Conservation (phyloP, 805 yeast genomes). For the Hanseniaspora vineae region DNA sequence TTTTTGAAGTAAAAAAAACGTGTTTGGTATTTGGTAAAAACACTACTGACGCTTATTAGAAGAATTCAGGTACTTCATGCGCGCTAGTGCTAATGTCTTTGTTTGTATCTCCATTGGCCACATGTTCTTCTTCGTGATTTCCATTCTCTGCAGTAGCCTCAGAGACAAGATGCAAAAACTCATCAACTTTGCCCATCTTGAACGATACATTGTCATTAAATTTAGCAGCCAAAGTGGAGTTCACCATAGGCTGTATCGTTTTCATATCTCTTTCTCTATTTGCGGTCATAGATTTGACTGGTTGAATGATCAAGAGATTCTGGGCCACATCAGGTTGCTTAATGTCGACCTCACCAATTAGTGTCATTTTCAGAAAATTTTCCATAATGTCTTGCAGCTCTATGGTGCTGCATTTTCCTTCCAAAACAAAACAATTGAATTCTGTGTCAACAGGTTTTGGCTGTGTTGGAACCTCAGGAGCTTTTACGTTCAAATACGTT, state of each 20-base stretch:
- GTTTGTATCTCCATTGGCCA: no score
- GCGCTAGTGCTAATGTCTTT: no score
- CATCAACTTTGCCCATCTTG: constrained; percentile 12
- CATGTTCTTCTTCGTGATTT: no score
- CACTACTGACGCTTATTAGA: no score
- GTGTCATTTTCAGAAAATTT: constrained; percentile 23
- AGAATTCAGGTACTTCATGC: no score
- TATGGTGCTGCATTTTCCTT: constrained; percentile 15
- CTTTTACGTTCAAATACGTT: constrained; percentile 15
- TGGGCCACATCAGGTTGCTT: not conserved
- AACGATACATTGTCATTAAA: constrained; percentile 14
- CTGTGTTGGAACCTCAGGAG: constrained; percentile 8
- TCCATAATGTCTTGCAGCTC: constrained; percentile 27
- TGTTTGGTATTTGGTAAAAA: no score
- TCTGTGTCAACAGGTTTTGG: constrained; percentile 18
- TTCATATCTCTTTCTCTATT: constrained; percentile 33
- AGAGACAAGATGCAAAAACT: not conserved
- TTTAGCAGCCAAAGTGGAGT: constrained; percentile 14
- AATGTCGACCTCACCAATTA: constrained; percentile 23
- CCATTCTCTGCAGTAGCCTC: no score
- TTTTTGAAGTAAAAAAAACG: no score
- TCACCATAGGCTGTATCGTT: constrained; percentile 25
- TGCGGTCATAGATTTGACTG: constrained; percentile 25
- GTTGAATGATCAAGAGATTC: constrained; percentile 10
- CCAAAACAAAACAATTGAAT: constrained; percentile 41